Conservation (phyloP, 805 yeast species). For the Lipomyces spencermartinsiae region DNA sequence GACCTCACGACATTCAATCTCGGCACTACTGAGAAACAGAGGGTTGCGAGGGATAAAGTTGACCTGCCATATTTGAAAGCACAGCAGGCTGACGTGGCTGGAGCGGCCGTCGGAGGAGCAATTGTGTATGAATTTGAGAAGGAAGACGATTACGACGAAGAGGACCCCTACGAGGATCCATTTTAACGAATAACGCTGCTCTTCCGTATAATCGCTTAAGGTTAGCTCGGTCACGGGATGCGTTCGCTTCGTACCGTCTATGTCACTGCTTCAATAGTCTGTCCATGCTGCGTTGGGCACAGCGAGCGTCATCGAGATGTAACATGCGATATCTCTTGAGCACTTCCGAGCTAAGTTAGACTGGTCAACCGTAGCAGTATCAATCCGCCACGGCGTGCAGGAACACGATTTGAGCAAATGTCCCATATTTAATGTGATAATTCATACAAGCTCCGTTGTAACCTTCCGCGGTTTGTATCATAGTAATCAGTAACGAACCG, state of each 20-base stretch:
- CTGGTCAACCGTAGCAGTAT: background rate
- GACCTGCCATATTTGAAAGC: slow-evolving; percentile 92
- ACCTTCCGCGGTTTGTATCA: background rate
- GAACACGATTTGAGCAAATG: background rate
- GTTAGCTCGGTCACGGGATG: background rate
- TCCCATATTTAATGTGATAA: background rate
- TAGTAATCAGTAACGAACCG: background rate
- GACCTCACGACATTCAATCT: slow-evolving; percentile 88
- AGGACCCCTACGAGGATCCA: slow-evolving; percentile 97
- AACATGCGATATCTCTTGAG: background rate
- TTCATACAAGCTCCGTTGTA: background rate
- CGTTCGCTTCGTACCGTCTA: no score
- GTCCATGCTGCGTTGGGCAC: background rate
- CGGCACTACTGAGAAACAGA: slow-evolving; percentile 75
- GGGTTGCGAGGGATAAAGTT: slow-evolving; percentile 78
- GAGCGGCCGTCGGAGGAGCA: slow-evolving; percentile 77
- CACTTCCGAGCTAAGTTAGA: background rate
- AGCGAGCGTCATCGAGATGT: background rate
- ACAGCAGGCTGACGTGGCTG: slow-evolving; percentile 61
- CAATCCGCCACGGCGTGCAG: background rate
- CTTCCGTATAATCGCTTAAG: background rate
- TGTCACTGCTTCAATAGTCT: background rate
- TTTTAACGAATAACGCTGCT: slow-evolving; percentile 53
- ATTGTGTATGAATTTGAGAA: slow-evolving; percentile 94
- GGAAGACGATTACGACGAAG: slow-evolving; percentile 98